Evolutionary conservation across 116 monocot species (phyloP), one percentile per base, ranked within the genome.

Genomic region (Phalaenopsis hybrid): DNA sequence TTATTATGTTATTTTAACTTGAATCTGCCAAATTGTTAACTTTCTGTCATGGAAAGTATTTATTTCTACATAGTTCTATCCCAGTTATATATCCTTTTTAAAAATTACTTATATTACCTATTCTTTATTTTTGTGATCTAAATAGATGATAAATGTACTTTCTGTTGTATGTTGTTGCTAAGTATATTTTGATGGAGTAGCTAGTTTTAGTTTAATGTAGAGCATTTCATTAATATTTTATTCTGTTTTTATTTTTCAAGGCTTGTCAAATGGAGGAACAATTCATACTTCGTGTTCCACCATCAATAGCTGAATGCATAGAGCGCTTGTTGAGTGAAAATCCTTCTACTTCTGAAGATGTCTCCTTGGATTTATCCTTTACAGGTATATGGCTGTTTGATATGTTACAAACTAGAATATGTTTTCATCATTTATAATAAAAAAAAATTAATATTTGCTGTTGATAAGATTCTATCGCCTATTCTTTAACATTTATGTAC

Each of bases 251-350:
- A 4, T 15, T 13, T 34, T 34, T 70, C 8, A 34, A 70, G 34
- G 12, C 76, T 50, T 50, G 7, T 77, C 20, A 77, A 73, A 90
- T 90, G 90, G 90, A 90, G 57, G 85, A 90, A 41, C 90, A 90
- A 79, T 90, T 87, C 70, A 85, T 90, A 79, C 85, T 90, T 18
- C 87, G 89, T 4, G 89, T 86, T 25, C 89, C 89, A 4, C 86
- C 86, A 0, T 85, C 89, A 18, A 77, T 89, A 28, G 81, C 89
- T 13, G 89, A 89, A 73, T 82, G 82, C 57, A 86, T 89, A n/a
- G 89, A 89, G 31, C 89, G 86, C 74, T 74, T 89, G 57, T 77
- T 89, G 18, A 86, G 51, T 63, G 86, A 89, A 76, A 82, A 77
- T 70, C 31, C 80, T 58, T 81, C 84, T 2, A 75, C 82, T 21